Conservation (phyloP, 352 stramenopile species). For the Phytophthora citricola region DNA sequence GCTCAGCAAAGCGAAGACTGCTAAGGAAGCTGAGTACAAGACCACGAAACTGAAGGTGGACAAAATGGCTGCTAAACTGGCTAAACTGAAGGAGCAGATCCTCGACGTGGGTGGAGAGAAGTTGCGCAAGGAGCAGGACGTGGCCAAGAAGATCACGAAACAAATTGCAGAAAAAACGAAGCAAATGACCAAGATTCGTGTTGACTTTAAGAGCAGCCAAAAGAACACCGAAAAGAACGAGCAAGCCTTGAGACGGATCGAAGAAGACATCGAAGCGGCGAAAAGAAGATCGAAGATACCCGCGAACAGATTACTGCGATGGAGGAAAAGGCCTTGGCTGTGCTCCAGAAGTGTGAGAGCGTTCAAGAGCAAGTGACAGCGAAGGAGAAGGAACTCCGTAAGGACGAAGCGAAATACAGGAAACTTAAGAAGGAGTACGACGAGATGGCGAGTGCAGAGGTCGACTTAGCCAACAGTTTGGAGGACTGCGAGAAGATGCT, state of each 20-base stretch:
- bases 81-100: conserved; percentile 95
- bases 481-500: conserved; percentile 94
- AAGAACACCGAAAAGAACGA: conserved; percentile 83
- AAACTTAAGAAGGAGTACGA: conserved; percentile 92
- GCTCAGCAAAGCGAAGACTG: conserved; percentile 84
- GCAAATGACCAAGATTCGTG: conserved; percentile 85
- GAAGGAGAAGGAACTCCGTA: conserved; percentile 84
- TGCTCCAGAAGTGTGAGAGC: conserved; percentile 92
- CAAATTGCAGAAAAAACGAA: conserved; percentile 92
- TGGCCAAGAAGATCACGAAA: conserved; percentile 80
- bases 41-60: conserved; percentile 70
- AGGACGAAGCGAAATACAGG: conserved; percentile 80
- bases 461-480: conserved; percentile 94
- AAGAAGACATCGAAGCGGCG: conserved; percentile 79
- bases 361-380: conserved; percentile 89
- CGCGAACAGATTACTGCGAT: conserved; percentile 91
- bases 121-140: conserved; percentile 94
- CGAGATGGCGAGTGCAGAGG: conserved; percentile 91
- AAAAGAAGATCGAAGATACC: conserved; percentile 87
- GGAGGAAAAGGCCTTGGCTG: conserved; percentile 92
- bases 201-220: conserved; percentile 85
- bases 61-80: conserved; percentile 81
- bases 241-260: conserved; percentile 63
- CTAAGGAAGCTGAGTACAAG: conserved; percentile 90
- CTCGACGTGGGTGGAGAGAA: conserved; percentile 94